Base-by-base conservation (phyloP, 768 basidiomycete species). In the Sistotremastrum suecicum region DNA sequence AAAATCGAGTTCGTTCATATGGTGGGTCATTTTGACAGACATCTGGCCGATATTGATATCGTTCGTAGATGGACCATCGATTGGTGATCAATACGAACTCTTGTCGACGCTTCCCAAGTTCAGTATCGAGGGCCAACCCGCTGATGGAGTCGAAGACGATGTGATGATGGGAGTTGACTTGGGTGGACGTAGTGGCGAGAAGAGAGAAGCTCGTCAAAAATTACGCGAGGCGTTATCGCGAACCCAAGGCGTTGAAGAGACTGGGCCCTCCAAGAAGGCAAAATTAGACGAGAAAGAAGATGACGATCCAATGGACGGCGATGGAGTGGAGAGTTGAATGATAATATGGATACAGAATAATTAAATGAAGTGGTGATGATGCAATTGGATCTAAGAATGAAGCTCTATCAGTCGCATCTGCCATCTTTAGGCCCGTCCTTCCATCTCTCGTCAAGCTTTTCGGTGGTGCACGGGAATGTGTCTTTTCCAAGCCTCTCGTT, bases 361-460 rank as follows among this genome's bases (percentile, higher is more conserved):
- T 9, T 7, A 31, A 41, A 41, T 9, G 32, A 31, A 29, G 7
- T 8, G 34, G 7, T 31, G 11, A 33, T 41, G 34, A 29, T 11
- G 34, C 12, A n/a, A 41, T 41, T 9, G 41, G 41, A 41, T 5
- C 12, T 12, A 39, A 39, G 38, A 39, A 39, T 12, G 5, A 39
- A 6, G 38, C 29, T 39, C 29, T 39, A 7, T 39, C 34, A 91
- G 69, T 92, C 89, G 59, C 92, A 98, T 39, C 82, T 78, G 11
- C 89, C 90, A 61, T 97, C 88, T 3, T 60, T 54, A 28, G 87
- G 85, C 1, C 91, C 94, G 60, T 92, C 87, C 66, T 72, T 85
- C 94, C 94, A 98, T 55, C 92, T 68, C 67, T 88, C 82, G 52
- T 85, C 82, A 40, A 83, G 76, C 58, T 75, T 87, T 34, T 53